A percentile compares a stretch with the other conserved stretches of the same genome.
phyloP scores from a whole-genome alignment of 305 asterid genomes.

The Caryopteris hybrid region DNA sequence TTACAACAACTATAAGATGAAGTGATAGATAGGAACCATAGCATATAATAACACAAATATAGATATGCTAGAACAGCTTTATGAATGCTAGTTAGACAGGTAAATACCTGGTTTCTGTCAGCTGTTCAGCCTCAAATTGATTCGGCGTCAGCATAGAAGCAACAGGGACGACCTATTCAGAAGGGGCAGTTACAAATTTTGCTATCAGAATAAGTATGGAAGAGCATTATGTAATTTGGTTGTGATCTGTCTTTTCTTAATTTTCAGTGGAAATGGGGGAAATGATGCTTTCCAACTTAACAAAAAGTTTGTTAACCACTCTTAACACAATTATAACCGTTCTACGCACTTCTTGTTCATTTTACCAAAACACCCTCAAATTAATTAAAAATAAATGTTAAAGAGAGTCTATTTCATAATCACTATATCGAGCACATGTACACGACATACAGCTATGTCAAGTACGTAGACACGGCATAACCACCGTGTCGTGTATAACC shows the following conservation, averaged over 20 bases:
- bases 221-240: constrained; percentile 4
- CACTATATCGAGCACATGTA: too few species aligned
- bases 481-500: too few species aligned
- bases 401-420: too few species aligned
- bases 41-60: background rate
- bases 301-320: too few species aligned
- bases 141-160: constrained; percentile 98
- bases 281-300: too few species aligned
- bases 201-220: constrained; percentile 13
- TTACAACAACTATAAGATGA: background rate
- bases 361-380: too few species aligned
- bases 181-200: constrained; percentile 20
- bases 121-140: constrained; percentile 94
- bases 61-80: constrained; percentile 1
- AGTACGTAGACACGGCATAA: too few species aligned
- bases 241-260: background rate
- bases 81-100: constrained; percentile 13
- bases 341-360: too few species aligned
- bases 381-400: too few species aligned
- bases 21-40: constrained; percentile 1
- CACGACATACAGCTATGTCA: too few species aligned
- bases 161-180: constrained; percentile 83
- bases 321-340: too few species aligned
- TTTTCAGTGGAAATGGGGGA: too few species aligned
- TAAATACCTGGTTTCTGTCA: constrained; percentile 69